Base-by-base conservation (phyloP, 768 basidiomycete species). In the Kwoniella sp. region DNA sequence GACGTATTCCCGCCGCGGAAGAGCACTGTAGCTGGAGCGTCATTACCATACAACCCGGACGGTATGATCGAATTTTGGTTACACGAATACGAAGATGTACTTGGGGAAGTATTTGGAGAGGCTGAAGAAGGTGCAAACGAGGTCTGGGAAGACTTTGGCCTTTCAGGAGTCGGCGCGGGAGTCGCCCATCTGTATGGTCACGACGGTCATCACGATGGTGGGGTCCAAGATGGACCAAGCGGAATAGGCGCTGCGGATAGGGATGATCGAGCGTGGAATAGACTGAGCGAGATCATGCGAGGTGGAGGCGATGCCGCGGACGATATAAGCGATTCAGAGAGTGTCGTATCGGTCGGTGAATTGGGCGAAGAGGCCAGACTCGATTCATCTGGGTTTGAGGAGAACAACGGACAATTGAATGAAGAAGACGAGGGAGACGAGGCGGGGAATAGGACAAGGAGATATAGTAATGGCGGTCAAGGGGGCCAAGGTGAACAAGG, bases 281-380 rank as follows among this genome's bases (percentile, higher is more conserved):
- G 90, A 33, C 83, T 97, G 37, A 91, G 90, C 1, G 78, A 81
- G 52, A 85, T 88, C 65, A 88, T 92, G 72, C 88, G 88, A 27
- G 47, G 55, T 29, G 47, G 10, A 3, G 50, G 50, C 1, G 88
- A 92, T 69, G 69, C 68, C 3, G 63, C 58, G 10, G 69, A 72
- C 22, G 93, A 96, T 73, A 92, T 96, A 67, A 92, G 91, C 76
- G 95, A 98, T 77, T 91, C 88, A 69, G 96, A 97, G 81, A 96
- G 91, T 72, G 90, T 94, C 22, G 91, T 85, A 19, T 87, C 89
- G 21, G 92, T 97, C 62, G 90, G 90, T 58, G 90, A 97, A 74
- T 83, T 97, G 56, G 88, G 89, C 29, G 88, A 92, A 69, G 91
- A 90, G 67, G 82, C 86, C 60, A 83, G 90, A 55, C 79, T 92